Evolutionary conservation across 164 flowering plant species (phyloP), one percentile per base, ranked within the genome.

Genomic region (Protea cynaroides): DNA sequence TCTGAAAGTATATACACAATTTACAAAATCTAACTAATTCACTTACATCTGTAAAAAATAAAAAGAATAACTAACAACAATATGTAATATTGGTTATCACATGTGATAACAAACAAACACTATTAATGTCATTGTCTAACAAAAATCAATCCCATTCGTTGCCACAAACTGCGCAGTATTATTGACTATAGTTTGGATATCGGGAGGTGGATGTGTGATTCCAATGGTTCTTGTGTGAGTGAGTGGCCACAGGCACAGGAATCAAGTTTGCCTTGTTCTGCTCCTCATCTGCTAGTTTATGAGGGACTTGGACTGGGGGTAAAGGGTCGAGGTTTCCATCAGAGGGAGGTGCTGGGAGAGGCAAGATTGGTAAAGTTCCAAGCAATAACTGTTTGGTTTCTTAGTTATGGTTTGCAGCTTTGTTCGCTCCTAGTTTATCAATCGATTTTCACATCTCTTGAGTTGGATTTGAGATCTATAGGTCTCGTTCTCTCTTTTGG

Each of bases 201-300:
- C 98, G 0, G 92, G 89, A n/a, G 99, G 99, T 0, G 99, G 99
- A 63, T 95, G 85, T 11, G 92, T 95, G 17, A 95, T 95, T 22
- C 99, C 99, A 58, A 95, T 95, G 3, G 95, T 86, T 71, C 82
- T 80, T 0, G 99, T 90, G n/a, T n/a, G n/a, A n/a, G 67, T 95
- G 99, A 0, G 98, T 86, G 0, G 94, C 91, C 56, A 95, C 83
- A 0, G 88, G 61, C n/a, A 78, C 65, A 3, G 88, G 80, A 66
- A 75, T 82, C 0, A 75, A 56, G 47, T 55, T 72, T 18, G 65
- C 65, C 10, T 64, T 70, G 34, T 64, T 74, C 62, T 71, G 72
- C 46, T 80, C 86, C 60, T 72, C 86, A 29, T 75, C 75, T 14
- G 70, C 38, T 23, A 54, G 25, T 34, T 77, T 70, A 25, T 82